These are phyloP conservation scores for Aspergillus latus DNA, from an alignment of 2,329 filamentous ascomycete species.

Conservation along the genomic window DNA sequence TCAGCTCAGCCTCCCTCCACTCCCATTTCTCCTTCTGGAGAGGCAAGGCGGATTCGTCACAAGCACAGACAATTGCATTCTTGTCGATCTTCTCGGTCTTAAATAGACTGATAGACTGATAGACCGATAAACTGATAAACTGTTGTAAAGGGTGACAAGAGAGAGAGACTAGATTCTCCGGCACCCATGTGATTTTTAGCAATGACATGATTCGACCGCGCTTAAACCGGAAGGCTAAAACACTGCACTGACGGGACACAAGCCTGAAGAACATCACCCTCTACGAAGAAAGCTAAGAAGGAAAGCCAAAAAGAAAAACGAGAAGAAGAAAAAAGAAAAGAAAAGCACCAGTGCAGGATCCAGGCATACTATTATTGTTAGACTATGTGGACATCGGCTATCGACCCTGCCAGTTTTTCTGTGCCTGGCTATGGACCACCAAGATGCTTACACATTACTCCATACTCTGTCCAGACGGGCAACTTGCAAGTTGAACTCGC, in stretches of 20 bases:
- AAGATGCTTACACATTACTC: too few species aligned
- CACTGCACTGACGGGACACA: background rate
- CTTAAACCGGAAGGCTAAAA: slow-evolving; percentile 12
- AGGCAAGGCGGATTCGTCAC: too few species aligned
- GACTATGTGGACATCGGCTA: background rate
- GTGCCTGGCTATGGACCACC: too few species aligned
- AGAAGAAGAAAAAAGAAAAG: too few species aligned
- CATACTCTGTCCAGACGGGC: background rate
- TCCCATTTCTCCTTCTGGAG: too few species aligned
- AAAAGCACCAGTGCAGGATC: too few species aligned
- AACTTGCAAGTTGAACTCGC: slow-evolving; percentile 5
- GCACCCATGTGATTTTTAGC: background rate
- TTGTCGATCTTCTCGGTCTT: too few species aligned
- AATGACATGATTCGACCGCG: slow-evolving; percentile 13
- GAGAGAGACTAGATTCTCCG: background rate
- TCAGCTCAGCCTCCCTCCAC: too few species aligned
- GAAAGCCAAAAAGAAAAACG: background rate
- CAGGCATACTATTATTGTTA: background rate
- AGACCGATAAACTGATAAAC: too few species aligned
- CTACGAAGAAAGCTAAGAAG: background rate
- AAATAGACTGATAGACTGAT: too few species aligned
- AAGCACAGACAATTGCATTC: background rate
- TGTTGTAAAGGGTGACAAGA: too few species aligned
- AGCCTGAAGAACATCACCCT: slow-evolving; percentile 8
- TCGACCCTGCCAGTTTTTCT: too few species aligned